Percentiles rank a stretch among this genome's conserved stretches.
Conservation (phyloP, 495 filamentous ascomycete species). For the Parathielavia hyrcaniae region DNA sequence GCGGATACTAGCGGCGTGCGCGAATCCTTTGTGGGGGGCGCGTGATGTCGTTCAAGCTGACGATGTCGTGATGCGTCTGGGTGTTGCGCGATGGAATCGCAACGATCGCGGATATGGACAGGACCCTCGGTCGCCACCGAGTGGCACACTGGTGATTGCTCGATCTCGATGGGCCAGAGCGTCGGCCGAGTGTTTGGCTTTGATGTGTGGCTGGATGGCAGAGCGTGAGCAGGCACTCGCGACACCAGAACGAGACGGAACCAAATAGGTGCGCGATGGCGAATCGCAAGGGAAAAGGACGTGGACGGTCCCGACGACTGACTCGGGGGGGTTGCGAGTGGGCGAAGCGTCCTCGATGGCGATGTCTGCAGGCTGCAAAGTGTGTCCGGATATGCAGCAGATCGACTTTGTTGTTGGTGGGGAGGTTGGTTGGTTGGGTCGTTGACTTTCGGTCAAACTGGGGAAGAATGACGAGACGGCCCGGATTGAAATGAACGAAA, state of each 20-base stretch:
- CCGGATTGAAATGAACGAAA: background rate
- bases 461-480: background rate
- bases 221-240: background rate
- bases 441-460: background rate
- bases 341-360: too few species aligned
- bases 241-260: background rate
- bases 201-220: background rate
- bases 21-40: background rate
- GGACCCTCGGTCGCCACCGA: background rate
- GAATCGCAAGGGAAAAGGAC: too few species aligned
- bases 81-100: background rate
- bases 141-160: conserved; percentile 4
- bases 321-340: too few species aligned
- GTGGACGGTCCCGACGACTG: too few species aligned
- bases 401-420: background rate
- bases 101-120: background rate
- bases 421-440: background rate
- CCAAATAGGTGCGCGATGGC: too few species aligned
- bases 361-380: too few species aligned
- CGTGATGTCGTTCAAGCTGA: background rate
- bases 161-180: background rate
- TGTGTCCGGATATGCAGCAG: too few species aligned
- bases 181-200: background rate
- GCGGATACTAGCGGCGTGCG: background rate
- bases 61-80: background rate